These are phyloP conservation scores for Sarocladium strictum DNA, from an alignment of 2,329 filamentous ascomycete genomes.

Conservation along the genomic window DNA sequence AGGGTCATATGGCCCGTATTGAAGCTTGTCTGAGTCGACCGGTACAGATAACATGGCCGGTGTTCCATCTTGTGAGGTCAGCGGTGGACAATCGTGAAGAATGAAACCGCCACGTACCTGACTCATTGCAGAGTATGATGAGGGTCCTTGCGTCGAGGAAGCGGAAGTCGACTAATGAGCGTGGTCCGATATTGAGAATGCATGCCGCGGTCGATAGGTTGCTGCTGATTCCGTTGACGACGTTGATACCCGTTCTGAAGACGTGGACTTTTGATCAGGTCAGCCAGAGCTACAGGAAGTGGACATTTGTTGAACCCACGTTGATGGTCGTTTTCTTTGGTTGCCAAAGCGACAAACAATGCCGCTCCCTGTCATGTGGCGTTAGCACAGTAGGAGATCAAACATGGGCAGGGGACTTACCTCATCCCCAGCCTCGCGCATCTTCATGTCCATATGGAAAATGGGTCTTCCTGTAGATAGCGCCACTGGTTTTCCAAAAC, in stretches of 20 bases:
- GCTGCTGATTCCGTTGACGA: constrained; percentile 55
- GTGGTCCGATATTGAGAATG: constrained; percentile 34
- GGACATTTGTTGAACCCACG: constrained; percentile 21
- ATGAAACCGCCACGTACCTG: constrained; percentile 25
- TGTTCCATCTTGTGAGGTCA: constrained; percentile 17
- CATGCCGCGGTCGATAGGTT: constrained; percentile 31
- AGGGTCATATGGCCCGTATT: constrained; percentile 30
- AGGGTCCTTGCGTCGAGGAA: constrained; percentile 60
- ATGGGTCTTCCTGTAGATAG: constrained; percentile 38
- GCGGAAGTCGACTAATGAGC: constrained; percentile 54
- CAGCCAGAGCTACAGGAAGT: background rate
- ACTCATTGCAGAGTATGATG: constrained; percentile 48
- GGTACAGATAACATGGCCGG: constrained; percentile 28
- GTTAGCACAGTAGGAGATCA: no score
- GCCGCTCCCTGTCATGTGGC: constrained; percentile 20
- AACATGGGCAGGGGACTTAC: no score
- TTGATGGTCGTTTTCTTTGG: constrained; percentile 28
- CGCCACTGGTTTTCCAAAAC: constrained; percentile 52
- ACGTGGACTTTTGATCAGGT: constrained; percentile 41
- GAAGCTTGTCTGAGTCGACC: constrained; percentile 27
- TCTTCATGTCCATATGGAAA: constrained; percentile 47
- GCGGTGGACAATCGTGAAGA: no score
- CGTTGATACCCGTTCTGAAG: constrained; percentile 45
- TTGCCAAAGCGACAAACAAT: constrained; percentile 36
- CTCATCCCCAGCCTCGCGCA: constrained; percentile 25